phyloP scores from a whole-genome alignment of 106 monocot species.

The Acanthochlamys bracteata region DNA sequence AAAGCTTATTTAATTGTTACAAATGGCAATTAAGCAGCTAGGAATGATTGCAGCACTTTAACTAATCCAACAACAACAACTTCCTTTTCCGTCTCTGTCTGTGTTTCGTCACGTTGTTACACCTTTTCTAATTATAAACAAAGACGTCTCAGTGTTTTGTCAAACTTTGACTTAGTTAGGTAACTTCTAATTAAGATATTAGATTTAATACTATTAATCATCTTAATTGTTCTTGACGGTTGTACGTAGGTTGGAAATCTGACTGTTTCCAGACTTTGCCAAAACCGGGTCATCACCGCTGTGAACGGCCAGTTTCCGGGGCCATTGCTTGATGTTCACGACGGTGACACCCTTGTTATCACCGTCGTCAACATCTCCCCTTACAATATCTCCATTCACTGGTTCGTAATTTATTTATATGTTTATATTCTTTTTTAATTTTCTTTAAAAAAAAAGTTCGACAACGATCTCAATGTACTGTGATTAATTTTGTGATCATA shows the following conservation, averaged over 20 bases:
- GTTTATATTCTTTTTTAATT: too few species aligned
- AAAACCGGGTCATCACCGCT: conserved; percentile 4
- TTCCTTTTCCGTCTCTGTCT: too few species aligned
- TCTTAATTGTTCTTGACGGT: neutral
- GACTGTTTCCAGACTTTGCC: conserved; percentile 13
- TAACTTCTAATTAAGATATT: neutral
- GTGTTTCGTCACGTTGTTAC: too few species aligned
- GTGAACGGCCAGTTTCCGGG: conserved; percentile 22
- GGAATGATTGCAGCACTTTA: too few species aligned
- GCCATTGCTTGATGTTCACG: conserved; percentile 12
- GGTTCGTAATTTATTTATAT: too few species aligned
- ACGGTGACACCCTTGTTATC: conserved; percentile 22
- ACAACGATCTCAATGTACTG: neutral
- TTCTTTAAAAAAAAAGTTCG: neutral
- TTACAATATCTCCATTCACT: conserved; percentile 19
- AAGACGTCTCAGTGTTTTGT: too few species aligned
- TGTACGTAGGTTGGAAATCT: conserved; percentile 14
- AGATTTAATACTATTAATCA: neutral
- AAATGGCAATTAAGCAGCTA: too few species aligned
- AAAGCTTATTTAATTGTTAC: too few species aligned
- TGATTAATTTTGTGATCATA: too few species aligned
- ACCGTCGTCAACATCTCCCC: conserved; percentile 22
- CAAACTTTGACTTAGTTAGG: too few species aligned
- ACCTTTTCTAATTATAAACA: too few species aligned
- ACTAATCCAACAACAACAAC: too few species aligned